These are phyloP conservation scores for Singerocomus inundabilis DNA, from an alignment of 1,284 basidiomycete genomes.

Conservation along the genomic window DNA sequence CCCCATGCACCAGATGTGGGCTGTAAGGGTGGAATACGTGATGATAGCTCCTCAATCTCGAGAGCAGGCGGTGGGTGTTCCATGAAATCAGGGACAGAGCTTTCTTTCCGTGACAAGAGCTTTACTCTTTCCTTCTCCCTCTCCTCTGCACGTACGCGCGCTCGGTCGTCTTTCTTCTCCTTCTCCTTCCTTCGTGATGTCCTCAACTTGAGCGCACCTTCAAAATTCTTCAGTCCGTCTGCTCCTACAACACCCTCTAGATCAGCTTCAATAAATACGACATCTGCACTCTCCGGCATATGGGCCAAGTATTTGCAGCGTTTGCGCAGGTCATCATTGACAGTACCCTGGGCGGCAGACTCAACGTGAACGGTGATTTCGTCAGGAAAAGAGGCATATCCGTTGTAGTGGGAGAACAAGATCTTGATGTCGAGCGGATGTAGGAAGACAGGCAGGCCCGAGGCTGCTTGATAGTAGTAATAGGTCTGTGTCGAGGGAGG, in stretches of 20 bases:
- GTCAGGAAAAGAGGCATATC: constrained; percentile 85
- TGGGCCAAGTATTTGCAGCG: constrained; percentile 96
- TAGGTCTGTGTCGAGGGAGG: constrained; percentile 82
- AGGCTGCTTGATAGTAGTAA: constrained; percentile 94
- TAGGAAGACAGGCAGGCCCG: constrained; percentile 89
- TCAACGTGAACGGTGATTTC: constrained; percentile 79
- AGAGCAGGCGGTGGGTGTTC: constrained; percentile 23
- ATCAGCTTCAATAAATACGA: constrained; percentile 93
- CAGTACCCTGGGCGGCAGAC: constrained; percentile 71
- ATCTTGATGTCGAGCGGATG: constrained; percentile 97
- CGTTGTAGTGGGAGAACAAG: constrained; percentile 80
- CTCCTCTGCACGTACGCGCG: constrained; percentile 77
- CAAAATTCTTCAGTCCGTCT: constrained; percentile 76
- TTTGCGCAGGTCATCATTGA: constrained; percentile 90
- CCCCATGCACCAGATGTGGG: constrained; percentile 67
- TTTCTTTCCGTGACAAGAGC: constrained; percentile 26
- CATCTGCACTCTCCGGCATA: constrained; percentile 88
- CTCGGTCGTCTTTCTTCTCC: constrained; percentile 79
- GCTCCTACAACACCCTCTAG: constrained; percentile 71
- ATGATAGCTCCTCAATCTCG: constrained; percentile 30
- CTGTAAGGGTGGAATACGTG: constrained; percentile 29
- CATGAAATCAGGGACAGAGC: constrained; percentile 9
- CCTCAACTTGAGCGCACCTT: constrained; percentile 75
- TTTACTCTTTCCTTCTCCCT: constrained; percentile 64
- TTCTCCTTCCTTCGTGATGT: constrained; percentile 75